Percentiles rank a stretch among this genome's conserved stretches.
These are phyloP conservation scores for Hypomyces rosellus DNA, from an alignment of 2,329 filamentous ascomycete genomes.

Conservation along the genomic window DNA sequence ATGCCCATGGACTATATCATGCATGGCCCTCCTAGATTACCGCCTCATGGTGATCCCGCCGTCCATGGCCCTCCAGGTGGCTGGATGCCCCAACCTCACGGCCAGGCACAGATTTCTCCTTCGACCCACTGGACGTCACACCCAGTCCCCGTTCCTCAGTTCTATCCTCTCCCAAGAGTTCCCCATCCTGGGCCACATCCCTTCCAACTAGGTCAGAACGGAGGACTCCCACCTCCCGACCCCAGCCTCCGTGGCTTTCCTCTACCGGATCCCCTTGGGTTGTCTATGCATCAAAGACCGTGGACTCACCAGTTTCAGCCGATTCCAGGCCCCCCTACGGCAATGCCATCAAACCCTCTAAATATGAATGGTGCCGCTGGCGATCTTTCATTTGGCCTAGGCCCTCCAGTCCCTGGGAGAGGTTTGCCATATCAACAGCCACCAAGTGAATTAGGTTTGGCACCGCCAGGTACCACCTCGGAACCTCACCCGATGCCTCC, in stretches of 20 bases:
- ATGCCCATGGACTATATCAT: conserved; percentile 29
- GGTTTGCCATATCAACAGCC: conserved; percentile 1
- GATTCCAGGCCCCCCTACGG: not conserved
- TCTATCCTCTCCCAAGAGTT: conserved; percentile 17
- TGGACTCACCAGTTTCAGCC: conserved; percentile 2
- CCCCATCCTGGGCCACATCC: conserved; percentile 15
- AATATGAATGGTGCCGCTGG: not conserved
- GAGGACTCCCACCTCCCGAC: conserved; percentile 19
- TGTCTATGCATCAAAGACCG: not conserved
- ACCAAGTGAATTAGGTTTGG: conserved; percentile 4
- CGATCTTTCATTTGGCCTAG: not conserved
- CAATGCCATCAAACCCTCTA: not conserved
- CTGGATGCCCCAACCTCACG: conserved; percentile 5
- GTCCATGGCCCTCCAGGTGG: conserved; percentile 6
- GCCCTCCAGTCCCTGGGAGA: not conserved
- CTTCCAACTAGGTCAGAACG: conserved; percentile 15
- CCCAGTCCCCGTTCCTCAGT: conserved; percentile 12
- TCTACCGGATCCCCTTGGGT: conserved; percentile 12
- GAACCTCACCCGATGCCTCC: conserved; percentile 19
- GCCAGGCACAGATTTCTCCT: not conserved
- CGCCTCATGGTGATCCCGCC: conserved; percentile 2
- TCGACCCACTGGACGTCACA: not conserved
- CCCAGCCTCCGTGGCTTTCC: conserved; percentile 14
- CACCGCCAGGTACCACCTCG: conserved; percentile 13
- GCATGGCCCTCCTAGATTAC: conserved; percentile 17